Evolutionary conservation across 108 stramenopile species (phyloP).

Genomic region (Discostella stelligeroides): DNA sequence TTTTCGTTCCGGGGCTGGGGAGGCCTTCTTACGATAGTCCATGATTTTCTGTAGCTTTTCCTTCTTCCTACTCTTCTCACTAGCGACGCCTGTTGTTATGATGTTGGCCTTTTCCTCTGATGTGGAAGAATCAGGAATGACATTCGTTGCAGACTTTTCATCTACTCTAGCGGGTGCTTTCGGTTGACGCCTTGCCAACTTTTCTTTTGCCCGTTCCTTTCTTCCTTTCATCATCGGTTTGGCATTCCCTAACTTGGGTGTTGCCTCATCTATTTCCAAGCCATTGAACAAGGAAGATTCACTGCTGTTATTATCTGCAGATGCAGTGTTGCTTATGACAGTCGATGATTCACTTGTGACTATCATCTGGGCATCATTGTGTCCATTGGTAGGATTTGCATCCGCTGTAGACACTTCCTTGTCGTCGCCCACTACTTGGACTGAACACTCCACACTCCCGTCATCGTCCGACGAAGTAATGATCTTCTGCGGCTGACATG

Average conservation of each 20-base stretch:
- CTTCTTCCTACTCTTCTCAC: not conserved
- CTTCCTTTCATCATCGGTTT: not conserved
- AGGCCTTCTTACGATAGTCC: conserved; percentile 1
- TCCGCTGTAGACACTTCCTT: not conserved
- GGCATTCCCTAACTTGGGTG: too few species aligned
- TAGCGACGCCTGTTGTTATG: not conserved
- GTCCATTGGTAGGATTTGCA: not conserved
- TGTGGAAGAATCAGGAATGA: not conserved
- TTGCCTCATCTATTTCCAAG: too few species aligned
- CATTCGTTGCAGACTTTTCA: not conserved
- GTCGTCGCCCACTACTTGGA: not conserved
- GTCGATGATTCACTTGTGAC: not conserved
- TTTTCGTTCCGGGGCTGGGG: not conserved
- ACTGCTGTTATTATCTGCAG: too few species aligned
- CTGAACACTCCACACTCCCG: conserved; percentile 4
- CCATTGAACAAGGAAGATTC: too few species aligned
- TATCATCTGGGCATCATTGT: not conserved
- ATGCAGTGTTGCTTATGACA: too few species aligned
- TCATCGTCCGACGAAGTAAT: not conserved
- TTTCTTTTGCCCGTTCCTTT: not conserved
- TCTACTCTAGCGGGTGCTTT: not conserved
- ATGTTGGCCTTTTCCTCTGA: not conserved
- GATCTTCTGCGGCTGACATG: not conserved
- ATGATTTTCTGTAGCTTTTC: conserved; percentile 5
- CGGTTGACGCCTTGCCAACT: conserved; percentile 1